A percentile compares a stretch with the other conserved stretches of the same genome.
Conservation (phyloP, 2,329 filamentous ascomycete species). For the Aschersonia sp. region DNA sequence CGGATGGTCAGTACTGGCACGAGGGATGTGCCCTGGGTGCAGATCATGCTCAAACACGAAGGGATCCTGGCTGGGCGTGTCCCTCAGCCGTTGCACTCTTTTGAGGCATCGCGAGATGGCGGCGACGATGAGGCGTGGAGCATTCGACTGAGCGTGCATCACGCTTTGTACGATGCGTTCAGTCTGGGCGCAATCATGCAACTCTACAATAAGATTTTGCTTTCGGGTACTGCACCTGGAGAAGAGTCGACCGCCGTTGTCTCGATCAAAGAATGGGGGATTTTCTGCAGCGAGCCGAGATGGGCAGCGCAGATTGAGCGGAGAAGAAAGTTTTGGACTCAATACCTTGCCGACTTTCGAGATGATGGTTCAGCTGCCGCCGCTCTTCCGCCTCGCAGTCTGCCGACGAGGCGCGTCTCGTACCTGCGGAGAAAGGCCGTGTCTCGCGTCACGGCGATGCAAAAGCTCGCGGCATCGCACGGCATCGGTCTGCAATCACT, state of each 20-base stretch:
- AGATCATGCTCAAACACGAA: constrained; percentile 34
- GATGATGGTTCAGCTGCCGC: background rate
- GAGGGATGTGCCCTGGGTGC: constrained; percentile 39
- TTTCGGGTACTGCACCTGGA: background rate
- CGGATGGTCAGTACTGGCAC: constrained; percentile 39
- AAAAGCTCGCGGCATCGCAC: constrained; percentile 22
- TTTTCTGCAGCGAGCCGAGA: constrained; percentile 6
- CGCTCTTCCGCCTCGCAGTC: background rate
- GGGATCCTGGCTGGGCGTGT: background rate
- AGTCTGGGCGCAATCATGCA: constrained; percentile 52
- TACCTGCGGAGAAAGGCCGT: constrained; percentile 34
- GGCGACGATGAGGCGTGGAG: constrained; percentile 5
- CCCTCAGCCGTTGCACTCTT: constrained; percentile 10
- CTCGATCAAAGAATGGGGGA: constrained; percentile 13
- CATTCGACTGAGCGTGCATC: constrained; percentile 54
- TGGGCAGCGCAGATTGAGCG: constrained; percentile 2
- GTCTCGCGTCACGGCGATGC: constrained; percentile 16
- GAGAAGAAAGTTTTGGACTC: constrained; percentile 24
- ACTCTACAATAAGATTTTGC: constrained; percentile 4
- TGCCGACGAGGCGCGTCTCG: constrained; percentile 7
- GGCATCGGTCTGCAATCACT: constrained; percentile 59
- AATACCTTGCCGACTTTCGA: constrained; percentile 18
- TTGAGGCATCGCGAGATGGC: constrained; percentile 1
- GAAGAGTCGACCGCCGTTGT: background rate
- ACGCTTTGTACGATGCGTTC: constrained; percentile 78